Evolutionary conservation across 345 rosid genomes (phyloP), one percentile per base, ranked within the genome.

Genomic region (Laguncularia racemosa): DNA sequence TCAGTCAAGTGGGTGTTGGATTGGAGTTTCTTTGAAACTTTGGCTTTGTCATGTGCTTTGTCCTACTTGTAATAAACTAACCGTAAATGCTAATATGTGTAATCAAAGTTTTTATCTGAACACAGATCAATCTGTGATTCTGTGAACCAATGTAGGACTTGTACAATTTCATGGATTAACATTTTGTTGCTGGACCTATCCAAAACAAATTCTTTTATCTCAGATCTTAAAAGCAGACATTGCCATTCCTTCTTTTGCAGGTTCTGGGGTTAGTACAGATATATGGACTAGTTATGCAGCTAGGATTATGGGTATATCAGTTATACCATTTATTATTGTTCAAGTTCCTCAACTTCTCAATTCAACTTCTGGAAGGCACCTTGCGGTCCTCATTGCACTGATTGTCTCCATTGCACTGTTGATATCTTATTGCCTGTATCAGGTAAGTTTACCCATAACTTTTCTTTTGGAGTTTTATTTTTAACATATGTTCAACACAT

Each of bases 341-440:
- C 97, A 93, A 76, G 58, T 89, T 49, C 96, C 88, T 10, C 96
- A 93, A 56, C 20, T 77, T 67, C 66, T 89, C 57, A 53, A 67
- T 48, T 85, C 97, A 26, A 81, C 79, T 12, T 83, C 96, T 12
- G 97, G 86, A 71, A 83, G 84, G 62, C 89, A 71, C 60, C 58
- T 83, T 14, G 83, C 95, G 0, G 76, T 89, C 26, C 71, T 93
- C 76, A 69, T 87, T 71, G 83, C 85, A 12, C 78, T 93, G 17
- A 52, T 83, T 45, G 13, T 87, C 20, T 89, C 96, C 0, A 13
- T 75, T 21, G 15, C 16, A 3, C 73, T 93, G 82, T 63, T 93
- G 78, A 54, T 89, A 59, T 67, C 91, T 53, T 93, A 93, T 70
- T 89, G 99, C 71, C 69, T 83, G 51, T 93, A 89, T 76, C 99